phyloP scores from a whole-genome alignment of 345 rosid species.

The Mangifera indica region DNA sequence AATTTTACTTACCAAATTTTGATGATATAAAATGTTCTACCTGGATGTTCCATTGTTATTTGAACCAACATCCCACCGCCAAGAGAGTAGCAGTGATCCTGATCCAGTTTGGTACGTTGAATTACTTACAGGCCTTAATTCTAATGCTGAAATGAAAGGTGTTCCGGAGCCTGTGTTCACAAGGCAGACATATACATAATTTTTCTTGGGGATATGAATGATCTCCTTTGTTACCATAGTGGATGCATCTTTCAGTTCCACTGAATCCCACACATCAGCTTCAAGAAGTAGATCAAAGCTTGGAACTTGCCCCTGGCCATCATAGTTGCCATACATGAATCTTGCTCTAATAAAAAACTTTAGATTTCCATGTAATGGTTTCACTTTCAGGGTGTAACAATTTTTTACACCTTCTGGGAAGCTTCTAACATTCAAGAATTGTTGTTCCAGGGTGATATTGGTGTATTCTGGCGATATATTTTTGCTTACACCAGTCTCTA shows the following conservation, averaged over 20 bases:
- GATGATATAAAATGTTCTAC: neutral
- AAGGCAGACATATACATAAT: constrained; percentile 3
- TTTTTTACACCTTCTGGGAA: constrained; percentile 14
- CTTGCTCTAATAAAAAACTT: constrained; percentile 25
- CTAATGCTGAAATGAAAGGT: constrained; percentile 22
- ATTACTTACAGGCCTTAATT: constrained; percentile 17
- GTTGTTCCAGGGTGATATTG: neutral
- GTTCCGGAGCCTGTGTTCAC: constrained; percentile 12
- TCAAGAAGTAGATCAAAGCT: constrained; percentile 20
- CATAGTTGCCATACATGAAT: constrained; percentile 34
- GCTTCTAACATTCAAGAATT: constrained; percentile 14
- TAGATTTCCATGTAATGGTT: neutral
- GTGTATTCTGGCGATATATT: neutral
- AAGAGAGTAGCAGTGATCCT: neutral
- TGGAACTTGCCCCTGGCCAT: neutral
- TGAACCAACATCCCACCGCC: neutral
- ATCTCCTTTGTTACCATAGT: constrained; percentile 2
- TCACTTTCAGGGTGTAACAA: constrained; percentile 27
- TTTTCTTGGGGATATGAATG: neutral
- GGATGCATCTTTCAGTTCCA: neutral
- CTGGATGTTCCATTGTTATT: neutral
- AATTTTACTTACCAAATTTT: too few species aligned
- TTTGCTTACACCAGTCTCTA: neutral
- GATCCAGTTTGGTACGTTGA: constrained; percentile 8
- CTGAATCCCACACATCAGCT: constrained; percentile 13